Base-by-base conservation (phyloP, 1,284 basidiomycete genomes). In the Sporisorium graminicola region DNA sequence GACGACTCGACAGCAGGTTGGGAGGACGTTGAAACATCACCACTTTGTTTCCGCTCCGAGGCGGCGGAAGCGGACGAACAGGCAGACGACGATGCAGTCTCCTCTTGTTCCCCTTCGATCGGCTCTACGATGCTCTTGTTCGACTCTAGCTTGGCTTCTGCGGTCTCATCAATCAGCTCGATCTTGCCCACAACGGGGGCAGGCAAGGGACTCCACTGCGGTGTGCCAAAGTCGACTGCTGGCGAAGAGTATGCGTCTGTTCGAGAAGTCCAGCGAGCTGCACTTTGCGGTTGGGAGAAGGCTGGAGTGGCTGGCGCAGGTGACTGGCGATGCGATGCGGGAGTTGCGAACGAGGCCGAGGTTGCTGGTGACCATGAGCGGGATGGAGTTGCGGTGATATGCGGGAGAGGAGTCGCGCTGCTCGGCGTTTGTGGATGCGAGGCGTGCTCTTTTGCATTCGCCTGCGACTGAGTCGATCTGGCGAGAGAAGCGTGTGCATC, bases 311-410 rank as follows among this genome's bases (percentile, higher is more conserved):
- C n/a, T 6, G 60, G 44, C 14, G 37, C 27, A 1, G 60, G 49
- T 13, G 51, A 6, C 10, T 20, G 59, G 5, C 55, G 55, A 5
- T 58, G 59, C 2, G 59, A 68, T 50, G 66, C 59, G 7, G 66
- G 59, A 3, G 66, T 63, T 16, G 55, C 63, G 18, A 71, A 65
- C 10, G 58, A 50, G 2, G 44, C 68, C 6, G 62, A 71, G 7
- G 63, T 65, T 6, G 63, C 58, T 5, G 68, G 68, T 10, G 68
- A 71, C 54, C 58, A 71, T 18, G 55, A 33, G 2, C 20, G 49
- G 8, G 68, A 71, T 18, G 55, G 63, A 16, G 58, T 65, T 18
- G 27, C 18, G 20, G 12, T 24, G 16, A 26, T 16, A 9, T 43
- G 46, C 1, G 14, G 24, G 18, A 18, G 47, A 20, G 6, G 13